Percentiles rank a stretch among this genome's conserved stretches.
phyloP scores from a whole-genome alignment of 2,329 filamentous ascomycete genomes.

The Pseudocercospora crystallina region DNA sequence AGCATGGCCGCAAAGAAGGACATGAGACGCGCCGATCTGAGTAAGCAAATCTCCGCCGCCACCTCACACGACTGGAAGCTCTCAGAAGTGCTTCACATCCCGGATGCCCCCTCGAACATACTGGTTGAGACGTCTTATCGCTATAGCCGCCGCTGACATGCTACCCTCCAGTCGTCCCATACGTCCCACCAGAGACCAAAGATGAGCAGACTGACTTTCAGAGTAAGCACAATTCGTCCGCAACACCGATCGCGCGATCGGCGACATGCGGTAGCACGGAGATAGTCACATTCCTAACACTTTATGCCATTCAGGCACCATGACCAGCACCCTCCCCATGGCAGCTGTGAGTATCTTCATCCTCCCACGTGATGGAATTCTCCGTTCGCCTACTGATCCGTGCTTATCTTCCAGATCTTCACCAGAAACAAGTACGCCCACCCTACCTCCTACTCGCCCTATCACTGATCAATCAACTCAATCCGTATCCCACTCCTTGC shows the following conservation, averaged over 20 bases:
- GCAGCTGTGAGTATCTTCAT: conserved; percentile 63
- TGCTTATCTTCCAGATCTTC: conserved; percentile 64
- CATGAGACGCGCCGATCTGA: conserved; percentile 71
- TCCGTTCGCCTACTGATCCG: conserved; percentile 27
- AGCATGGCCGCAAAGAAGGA: conserved; percentile 71
- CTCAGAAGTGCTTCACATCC: background rate
- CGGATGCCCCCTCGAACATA: background rate
- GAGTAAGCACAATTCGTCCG: conserved; percentile 42
- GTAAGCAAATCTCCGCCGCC: conserved; percentile 48
- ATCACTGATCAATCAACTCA: background rate
- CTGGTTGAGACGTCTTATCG: too few species aligned
- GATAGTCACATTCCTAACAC: conserved; percentile 38
- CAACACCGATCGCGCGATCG: background rate
- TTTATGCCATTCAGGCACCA: conserved; percentile 48
- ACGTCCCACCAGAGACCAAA: conserved; percentile 71
- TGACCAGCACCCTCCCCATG: conserved; percentile 85
- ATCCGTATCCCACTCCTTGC: background rate
- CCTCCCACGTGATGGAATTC: background rate
- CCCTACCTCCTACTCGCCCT: background rate
- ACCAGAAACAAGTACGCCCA: conserved; percentile 74
- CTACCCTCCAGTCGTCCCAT: conserved; percentile 73
- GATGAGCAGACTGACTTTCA: conserved; percentile 67
- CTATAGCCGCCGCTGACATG: background rate
- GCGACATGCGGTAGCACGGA: background rate
- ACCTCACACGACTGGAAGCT: conserved; percentile 5